A percentile compares a stretch with the other conserved stretches of the same genome.
These are phyloP conservation scores for Ganoderma meredithae DNA, from an alignment of 1,284 basidiomycete species.

Conservation along the genomic window DNA sequence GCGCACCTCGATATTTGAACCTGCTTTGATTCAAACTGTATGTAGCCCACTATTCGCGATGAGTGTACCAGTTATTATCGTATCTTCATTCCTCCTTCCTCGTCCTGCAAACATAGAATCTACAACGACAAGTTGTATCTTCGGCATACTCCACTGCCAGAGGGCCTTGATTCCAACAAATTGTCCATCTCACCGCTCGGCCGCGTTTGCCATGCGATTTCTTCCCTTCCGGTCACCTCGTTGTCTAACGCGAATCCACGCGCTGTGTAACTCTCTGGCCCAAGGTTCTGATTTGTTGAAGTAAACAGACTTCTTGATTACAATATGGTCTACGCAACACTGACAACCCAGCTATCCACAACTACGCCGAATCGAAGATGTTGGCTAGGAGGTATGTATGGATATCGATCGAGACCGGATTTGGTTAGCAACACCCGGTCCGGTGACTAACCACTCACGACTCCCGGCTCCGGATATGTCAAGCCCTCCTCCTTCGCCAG, in stretches of 20 bases:
- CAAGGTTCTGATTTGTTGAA: no score
- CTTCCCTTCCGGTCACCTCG: background rate
- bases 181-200: background rate
- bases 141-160: background rate
- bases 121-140: background rate
- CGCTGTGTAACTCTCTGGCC: no score
- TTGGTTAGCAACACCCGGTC: no score
- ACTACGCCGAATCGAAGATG: no score
- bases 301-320: no score
- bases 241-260: background rate
- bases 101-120: background rate
- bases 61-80: background rate
- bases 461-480: background rate
- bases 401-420: no score
- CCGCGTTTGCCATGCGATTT: background rate
- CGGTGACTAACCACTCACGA: background rate
- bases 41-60: background rate
- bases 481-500: background rate
- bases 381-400: no score
- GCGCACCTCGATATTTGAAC: conserved; percentile 8
- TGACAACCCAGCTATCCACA: no score
- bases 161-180: background rate
- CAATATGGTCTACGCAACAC: no score
- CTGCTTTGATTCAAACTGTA: background rate
- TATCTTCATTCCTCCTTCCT: background rate